Base-by-base conservation (phyloP, 1,139 yeast genomes). In the Hyphopichia fennica region DNA sequence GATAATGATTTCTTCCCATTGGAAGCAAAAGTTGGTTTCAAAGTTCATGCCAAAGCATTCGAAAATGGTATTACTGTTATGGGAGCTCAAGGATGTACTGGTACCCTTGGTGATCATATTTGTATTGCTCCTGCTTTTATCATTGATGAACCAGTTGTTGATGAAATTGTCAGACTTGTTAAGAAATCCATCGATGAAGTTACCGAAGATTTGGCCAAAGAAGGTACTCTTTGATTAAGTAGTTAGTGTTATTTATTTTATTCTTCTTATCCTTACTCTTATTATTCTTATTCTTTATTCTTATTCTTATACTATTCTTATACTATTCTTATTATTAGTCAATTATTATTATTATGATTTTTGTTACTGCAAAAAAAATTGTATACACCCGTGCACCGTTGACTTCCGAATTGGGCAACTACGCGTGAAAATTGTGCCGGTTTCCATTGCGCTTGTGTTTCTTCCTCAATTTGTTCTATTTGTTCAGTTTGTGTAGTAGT, bases 71-170 rank as follows among this genome's bases (percentile, higher is more conserved):
- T 74, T 37, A 62, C 63, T 33, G 62, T 71, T 27, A 66, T 77
- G 75, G 79, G 73, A 14, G 51, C 69, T 47, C 64, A 65, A 32
- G 79, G 80, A 34, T 67, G 77, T 29, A 57, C 60, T 46, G 69
- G 56, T 37, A 43, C 43, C 41, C 51, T 65, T 35, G 83, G 84
- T 48, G 84, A 78, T 50, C 77, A 77, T 51, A 58, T 74, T 18
- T 50, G 73, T 39, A 57, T 77, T 39, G 82, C 82, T 0, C 85
- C 84, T 14, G 60, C 79, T 11, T 79, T 65, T 54, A 63, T 67
- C 30, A 56, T 79, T 42, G 71, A 79, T 22, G 65, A 68, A 45
- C 68, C 65, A 20, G 77, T 77, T 46, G 76, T 68, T 35, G 75
- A 75, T 43, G 61, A 62, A 37, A 65, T 79, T 43, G 76, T 72